Base-by-base conservation (phyloP, 2,329 filamentous ascomycete genomes). In the Botrytis tulipae region DNA sequence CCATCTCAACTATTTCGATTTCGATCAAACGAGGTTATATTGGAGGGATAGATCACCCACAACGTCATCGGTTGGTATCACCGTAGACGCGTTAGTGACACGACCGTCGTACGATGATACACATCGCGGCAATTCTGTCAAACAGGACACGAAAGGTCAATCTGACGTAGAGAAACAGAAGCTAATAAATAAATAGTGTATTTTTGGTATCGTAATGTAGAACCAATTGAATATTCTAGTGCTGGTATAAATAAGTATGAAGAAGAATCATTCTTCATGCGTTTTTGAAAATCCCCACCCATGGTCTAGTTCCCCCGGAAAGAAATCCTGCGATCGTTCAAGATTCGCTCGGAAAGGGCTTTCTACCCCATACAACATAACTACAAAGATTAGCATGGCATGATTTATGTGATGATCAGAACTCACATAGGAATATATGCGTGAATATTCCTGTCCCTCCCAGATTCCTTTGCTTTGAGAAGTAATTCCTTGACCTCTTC, bases 321-420 rank as follows among this genome's bases (percentile, higher is more conserved):
- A 44, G 16, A 32, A 46, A 46, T 65, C n/a, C 16, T 14, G 18
- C 29, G 40, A 22, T 42, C 3, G 35, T 42, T 42, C 16, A 42
- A 44, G 20, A 25, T 10, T 69, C 51, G 66, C 48, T 69, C 20
- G 46, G 20, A 3, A 42, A 22, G 14, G 66, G 66, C 40, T 57
- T 69, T 42, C 66, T 57, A 25, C 66, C 66, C 66, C 66, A 69
- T 42, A 69, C 35, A 57, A 69, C n/a, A 29, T 69, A 69, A 57
- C 66, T 70, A 4, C 35, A 62, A n/a, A 46, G 40, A 20, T 69
- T 57, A 69, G 66, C 7, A 29, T 14, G 12, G 4, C 12, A 8
- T 7, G 14, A 4, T 20, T 54, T 14, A 14, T 40, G 40, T n/a
- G 48, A 20, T 16, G 18, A 8, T 46, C 46, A n/a, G 16, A 18